A percentile compares a stretch with the other conserved stretches of the same genome.
These are phyloP conservation scores for Aureobasidium melanogenum DNA, from an alignment of 2,329 filamentous ascomycete genomes.

Conservation along the genomic window DNA sequence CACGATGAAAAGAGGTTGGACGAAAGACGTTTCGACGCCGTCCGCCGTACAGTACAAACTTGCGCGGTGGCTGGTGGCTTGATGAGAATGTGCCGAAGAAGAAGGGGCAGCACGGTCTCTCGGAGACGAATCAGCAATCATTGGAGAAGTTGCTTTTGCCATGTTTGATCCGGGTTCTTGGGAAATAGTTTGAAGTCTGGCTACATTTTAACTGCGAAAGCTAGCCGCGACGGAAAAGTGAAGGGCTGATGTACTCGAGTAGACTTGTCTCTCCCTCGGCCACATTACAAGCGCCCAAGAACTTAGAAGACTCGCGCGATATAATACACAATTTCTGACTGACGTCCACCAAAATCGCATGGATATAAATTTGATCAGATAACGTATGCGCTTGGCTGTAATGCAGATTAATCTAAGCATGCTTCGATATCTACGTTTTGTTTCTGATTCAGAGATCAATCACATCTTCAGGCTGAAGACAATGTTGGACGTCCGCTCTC, in stretches of 20 bases:
- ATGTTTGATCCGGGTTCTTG: background rate
- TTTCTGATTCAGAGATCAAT: background rate
- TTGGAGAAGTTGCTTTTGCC: background rate
- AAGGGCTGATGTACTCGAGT: background rate
- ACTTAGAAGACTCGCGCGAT: background rate
- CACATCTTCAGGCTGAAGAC: background rate
- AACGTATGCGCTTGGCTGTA: too few species aligned
- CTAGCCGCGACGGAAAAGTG: background rate
- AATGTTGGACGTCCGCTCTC: too few species aligned
- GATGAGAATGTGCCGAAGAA: background rate
- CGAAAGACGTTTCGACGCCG: background rate
- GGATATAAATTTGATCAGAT: too few species aligned
- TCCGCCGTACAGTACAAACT: background rate
- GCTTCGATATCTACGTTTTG: conserved; percentile 7
- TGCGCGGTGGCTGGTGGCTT: conserved; percentile 2
- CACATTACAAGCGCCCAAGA: background rate
- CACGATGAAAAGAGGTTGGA: background rate
- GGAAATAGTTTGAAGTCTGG: background rate
- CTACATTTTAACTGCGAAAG: background rate
- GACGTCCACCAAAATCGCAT: background rate
- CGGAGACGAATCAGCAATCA: background rate
- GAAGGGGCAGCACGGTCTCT: background rate
- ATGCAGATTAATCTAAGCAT: background rate
- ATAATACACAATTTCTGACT: background rate
- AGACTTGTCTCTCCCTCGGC: too few species aligned